Percentiles rank a stretch among this genome's conserved stretches.
Evolutionary conservation across 495 filamentous ascomycete species (phyloP).

Genomic region (Penicillium flavigenum): DNA sequence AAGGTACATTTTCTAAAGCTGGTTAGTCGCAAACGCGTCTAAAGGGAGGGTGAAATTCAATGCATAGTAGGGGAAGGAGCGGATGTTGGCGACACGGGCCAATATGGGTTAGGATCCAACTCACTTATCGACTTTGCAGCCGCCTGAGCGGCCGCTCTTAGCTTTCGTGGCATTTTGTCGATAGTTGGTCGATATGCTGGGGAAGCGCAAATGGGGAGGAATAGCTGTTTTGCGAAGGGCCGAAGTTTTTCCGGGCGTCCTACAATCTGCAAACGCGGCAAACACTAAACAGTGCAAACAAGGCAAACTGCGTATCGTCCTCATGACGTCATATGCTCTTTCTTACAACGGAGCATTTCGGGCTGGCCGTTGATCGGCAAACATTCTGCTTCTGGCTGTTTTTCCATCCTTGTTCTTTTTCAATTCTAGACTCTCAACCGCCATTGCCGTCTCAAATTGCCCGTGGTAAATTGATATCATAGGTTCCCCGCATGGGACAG

Average conservation of each 20-base stretch:
- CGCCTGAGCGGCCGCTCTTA: constrained; percentile 50
- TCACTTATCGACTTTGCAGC: constrained; percentile 50
- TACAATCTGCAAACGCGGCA: background rate
- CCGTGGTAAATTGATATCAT: background rate
- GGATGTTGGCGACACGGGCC: background rate
- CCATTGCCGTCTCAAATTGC: constrained; percentile 8
- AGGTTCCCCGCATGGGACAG: constrained; percentile 1
- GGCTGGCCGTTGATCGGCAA: constrained; percentile 19
- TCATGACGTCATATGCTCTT: constrained; percentile 26
- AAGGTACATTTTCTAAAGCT: constrained; percentile 45
- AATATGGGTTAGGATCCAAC: constrained; percentile 12
- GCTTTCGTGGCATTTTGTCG: constrained; percentile 48
- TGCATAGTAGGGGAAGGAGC: background rate
- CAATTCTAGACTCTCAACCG: constrained; percentile 21
- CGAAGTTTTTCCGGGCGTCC: constrained; percentile 1
- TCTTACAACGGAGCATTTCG: constrained; percentile 13
- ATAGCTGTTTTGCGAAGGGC: constrained; percentile 23
- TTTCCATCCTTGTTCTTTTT: background rate
- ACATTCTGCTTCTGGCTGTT: constrained; percentile 1
- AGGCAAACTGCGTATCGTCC: background rate
- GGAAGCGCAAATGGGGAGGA: constrained; percentile 17
- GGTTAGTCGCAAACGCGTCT: constrained; percentile 29
- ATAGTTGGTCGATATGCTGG: constrained; percentile 12
- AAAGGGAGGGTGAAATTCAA: background rate
- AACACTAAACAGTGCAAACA: background rate